phyloP scores from a whole-genome alignment of 108 stramenopile species.

The Licmophora abbreviata region DNA sequence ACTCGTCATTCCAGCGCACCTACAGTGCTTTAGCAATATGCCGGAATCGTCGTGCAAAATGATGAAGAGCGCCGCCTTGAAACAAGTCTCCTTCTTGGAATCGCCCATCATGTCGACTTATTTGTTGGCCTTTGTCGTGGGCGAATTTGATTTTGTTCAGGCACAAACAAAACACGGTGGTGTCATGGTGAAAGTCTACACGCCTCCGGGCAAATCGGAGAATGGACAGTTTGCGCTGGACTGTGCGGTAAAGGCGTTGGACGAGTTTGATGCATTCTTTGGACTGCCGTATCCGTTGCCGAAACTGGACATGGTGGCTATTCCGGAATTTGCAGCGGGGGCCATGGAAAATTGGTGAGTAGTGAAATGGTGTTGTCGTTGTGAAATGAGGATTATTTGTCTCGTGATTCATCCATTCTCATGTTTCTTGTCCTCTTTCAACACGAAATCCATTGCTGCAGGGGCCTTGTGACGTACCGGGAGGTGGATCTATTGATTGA shows the following conservation, averaged over 20 bases:
- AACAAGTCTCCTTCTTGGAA: slow-evolving; percentile 56
- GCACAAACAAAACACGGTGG: slow-evolving; percentile 53
- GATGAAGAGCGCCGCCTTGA: slow-evolving; percentile 28
- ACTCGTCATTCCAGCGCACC: slow-evolving; percentile 57
- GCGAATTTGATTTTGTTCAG: slow-evolving; percentile 86
- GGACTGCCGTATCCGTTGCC: slow-evolving; percentile 89
- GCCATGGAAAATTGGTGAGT: slow-evolving; percentile 98
- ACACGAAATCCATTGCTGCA: slow-evolving; percentile 1
- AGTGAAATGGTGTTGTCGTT: slow-evolving; percentile 1
- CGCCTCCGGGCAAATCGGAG: slow-evolving; percentile 82
- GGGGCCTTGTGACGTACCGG: slow-evolving; percentile 46
- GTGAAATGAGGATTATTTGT: not conserved
- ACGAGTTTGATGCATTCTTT: slow-evolving; percentile 86
- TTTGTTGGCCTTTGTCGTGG: slow-evolving; percentile 86
- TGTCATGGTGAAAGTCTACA: slow-evolving; percentile 89
- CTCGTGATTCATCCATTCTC: not conserved
- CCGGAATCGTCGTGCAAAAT: slow-evolving; percentile 71
- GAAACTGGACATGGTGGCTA: slow-evolving; percentile 93
- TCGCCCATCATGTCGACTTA: slow-evolving; percentile 94
- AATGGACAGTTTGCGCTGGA: slow-evolving; percentile 81
- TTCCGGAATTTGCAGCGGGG: slow-evolving; percentile 91
- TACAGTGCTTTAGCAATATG: slow-evolving; percentile 93
- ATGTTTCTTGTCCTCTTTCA: not conserved
- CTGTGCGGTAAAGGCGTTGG: slow-evolving; percentile 68
- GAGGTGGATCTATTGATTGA: slow-evolving; percentile 91